Conservation (phyloP, 345 rosid genomes). For the Alliaria petiolata region DNA sequence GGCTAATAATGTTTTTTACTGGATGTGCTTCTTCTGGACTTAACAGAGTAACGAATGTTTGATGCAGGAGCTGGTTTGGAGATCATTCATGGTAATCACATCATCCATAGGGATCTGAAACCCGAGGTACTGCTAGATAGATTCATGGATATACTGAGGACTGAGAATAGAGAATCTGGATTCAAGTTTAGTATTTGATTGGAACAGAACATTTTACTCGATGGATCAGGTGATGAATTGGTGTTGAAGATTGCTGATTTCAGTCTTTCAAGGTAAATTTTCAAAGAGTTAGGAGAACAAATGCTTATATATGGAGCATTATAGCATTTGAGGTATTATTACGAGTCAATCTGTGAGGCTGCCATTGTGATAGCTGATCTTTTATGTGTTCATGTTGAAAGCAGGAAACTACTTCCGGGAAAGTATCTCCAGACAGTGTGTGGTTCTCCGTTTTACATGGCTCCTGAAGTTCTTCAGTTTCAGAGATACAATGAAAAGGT, state of each 20-base stretch:
- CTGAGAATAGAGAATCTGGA: not conserved
- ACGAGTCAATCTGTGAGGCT: too few species aligned
- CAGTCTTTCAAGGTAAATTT: conserved; percentile 58
- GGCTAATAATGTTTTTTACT: not conserved
- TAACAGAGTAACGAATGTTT: not conserved
- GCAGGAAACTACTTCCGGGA: conserved; percentile 43
- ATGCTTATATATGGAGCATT: not conserved
- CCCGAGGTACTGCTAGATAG: conserved; percentile 43
- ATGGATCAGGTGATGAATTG: conserved; percentile 36
- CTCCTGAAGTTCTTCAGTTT: conserved; percentile 74
- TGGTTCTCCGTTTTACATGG: conserved; percentile 74
- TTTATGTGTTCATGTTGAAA: not conserved
- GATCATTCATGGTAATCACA: conserved; percentile 46
- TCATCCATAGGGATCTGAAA: conserved; percentile 65
- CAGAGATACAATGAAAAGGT: conserved; percentile 68
- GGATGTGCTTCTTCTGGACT: not conserved
- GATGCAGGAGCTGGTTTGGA: conserved; percentile 60
- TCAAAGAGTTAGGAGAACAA: not conserved
- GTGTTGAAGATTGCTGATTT: conserved; percentile 78
- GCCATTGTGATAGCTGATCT: not conserved
- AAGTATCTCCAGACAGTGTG: conserved; percentile 51
- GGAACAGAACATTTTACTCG: conserved; percentile 54
- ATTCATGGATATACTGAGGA: not conserved
- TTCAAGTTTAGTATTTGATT: not conserved
- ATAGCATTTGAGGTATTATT: not conserved